Percentiles rank a stretch among this genome's conserved stretches.
Conservation (phyloP, 1,284 basidiomycete genomes). For the Melampsora americana region DNA sequence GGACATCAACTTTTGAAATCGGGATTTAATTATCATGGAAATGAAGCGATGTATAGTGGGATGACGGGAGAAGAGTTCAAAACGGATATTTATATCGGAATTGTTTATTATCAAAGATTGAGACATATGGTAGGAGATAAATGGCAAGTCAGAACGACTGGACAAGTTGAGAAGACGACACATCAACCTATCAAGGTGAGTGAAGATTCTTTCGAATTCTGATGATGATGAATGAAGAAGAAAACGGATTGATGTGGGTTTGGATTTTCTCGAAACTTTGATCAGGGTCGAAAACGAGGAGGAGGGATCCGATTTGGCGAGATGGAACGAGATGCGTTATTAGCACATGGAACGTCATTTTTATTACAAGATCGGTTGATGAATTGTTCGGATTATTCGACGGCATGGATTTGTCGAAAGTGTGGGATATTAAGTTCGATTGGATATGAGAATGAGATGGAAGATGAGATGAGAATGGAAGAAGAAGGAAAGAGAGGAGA, state of each 20-base stretch:
- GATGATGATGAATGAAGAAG: conserved; percentile 36
- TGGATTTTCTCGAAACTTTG: conserved; percentile 7
- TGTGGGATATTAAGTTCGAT: conserved; percentile 94
- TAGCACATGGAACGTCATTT: conserved; percentile 98
- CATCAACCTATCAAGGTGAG: conserved; percentile 93
- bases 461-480: conserved; percentile 61
- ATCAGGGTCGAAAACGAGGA: conserved; percentile 91
- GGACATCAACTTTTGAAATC: conserved; percentile 88
- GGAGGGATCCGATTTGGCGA: conserved; percentile 99
- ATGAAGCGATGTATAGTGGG: conserved; percentile 99
- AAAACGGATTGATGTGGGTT: background rate
- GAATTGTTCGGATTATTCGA: conserved; percentile 99
- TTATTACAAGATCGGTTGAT: conserved; percentile 95
- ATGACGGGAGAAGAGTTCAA: conserved; percentile 98
- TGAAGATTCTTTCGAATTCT: conserved; percentile 37
- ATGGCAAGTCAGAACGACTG: conserved; percentile 97
- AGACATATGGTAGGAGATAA: conserved; percentile 99
- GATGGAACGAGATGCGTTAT: conserved; percentile 98
- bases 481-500: conserved; percentile 59
- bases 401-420: conserved; percentile 92
- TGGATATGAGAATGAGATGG: conserved; percentile 79
- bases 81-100: conserved; percentile 96
- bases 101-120: conserved; percentile 97
- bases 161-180: conserved; percentile 90
- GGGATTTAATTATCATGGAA: conserved; percentile 98